phyloP scores from a whole-genome alignment of 2,329 filamentous ascomycete species.

The Ceratocystis colombiana region DNA sequence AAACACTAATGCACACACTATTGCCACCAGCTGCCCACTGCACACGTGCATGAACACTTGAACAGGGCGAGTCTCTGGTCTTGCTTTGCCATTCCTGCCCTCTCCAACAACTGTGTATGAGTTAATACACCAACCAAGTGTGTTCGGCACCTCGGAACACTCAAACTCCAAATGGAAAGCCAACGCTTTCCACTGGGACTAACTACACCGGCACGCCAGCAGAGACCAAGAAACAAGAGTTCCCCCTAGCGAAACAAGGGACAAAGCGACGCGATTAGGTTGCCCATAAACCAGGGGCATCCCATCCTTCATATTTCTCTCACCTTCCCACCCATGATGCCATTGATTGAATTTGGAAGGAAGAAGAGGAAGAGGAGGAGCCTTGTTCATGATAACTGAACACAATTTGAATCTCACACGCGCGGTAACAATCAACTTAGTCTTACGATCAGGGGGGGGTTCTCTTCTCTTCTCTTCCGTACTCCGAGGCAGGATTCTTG shows the following conservation, averaged over 20 bases:
- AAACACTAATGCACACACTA: too few species aligned
- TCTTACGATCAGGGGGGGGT: not conserved
- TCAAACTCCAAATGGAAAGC: not conserved
- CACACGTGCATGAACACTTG: not conserved
- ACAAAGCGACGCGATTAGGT: not conserved
- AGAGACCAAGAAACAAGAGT: not conserved
- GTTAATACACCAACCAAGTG: not conserved
- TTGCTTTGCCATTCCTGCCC: not conserved
- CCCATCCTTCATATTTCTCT: not conserved
- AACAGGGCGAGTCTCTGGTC: not conserved
- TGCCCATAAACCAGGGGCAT: not conserved
- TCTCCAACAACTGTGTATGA: not conserved
- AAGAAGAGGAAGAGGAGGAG: not conserved
- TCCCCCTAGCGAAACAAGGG: too few species aligned
- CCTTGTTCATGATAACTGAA: not conserved
- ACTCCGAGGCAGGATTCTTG: constrained; percentile 12
- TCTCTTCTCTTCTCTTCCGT: not conserved
- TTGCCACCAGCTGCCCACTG: too few species aligned
- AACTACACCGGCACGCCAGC: not conserved
- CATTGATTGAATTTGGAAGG: not conserved
- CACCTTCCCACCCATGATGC: not conserved
- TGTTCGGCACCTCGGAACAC: not conserved
- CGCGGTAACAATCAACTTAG: not conserved
- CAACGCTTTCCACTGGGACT: not conserved
- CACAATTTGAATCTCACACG: not conserved